Conservation (phyloP, 805 yeast species). For the Yamadazyma scolyti region DNA sequence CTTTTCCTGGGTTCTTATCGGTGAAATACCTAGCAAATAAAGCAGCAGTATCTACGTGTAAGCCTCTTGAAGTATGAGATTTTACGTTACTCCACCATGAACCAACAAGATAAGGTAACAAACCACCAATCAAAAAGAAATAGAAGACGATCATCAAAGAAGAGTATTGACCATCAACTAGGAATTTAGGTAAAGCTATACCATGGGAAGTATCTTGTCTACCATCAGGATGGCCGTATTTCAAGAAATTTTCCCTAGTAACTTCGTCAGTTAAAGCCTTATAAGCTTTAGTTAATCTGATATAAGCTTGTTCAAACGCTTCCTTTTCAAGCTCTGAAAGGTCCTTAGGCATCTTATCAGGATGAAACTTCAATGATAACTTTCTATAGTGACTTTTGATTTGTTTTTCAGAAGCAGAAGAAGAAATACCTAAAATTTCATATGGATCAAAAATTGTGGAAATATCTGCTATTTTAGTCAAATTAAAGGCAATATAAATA, state of each 20-base stretch:
- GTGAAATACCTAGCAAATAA: conserved; percentile 66
- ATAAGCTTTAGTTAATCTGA: conserved; percentile 85
- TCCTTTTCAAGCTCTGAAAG: conserved; percentile 52
- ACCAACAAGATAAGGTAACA: conserved; percentile 78
- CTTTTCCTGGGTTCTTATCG: conserved; percentile 69
- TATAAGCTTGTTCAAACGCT: conserved; percentile 70
- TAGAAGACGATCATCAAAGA: conserved; percentile 60
- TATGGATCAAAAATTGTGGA: conserved; percentile 80
- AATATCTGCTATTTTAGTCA: conserved; percentile 44
- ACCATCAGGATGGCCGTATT: conserved; percentile 98
- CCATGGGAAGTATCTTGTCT: conserved; percentile 89
- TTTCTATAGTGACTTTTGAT: conserved; percentile 82
- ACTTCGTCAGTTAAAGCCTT: conserved; percentile 90
- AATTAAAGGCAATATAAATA: conserved; percentile 32
- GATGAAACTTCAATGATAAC: conserved; percentile 84
- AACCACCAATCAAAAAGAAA: conserved; percentile 66
- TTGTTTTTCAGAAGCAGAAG: conserved; percentile 66
- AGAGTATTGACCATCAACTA: conserved; percentile 79
- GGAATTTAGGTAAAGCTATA: conserved; percentile 88
- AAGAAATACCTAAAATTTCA: conserved; percentile 71
- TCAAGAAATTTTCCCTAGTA: conserved; percentile 73
- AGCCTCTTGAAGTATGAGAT: conserved; percentile 74
- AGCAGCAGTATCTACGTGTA: conserved; percentile 82
- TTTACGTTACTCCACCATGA: conserved; percentile 88
- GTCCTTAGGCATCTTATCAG: conserved; percentile 79